A percentile compares a stretch with the other conserved stretches of the same genome.
These are phyloP conservation scores for Phytophthora chlamydospora DNA, from an alignment of 352 stramenopile genomes.

Conservation along the genomic window DNA sequence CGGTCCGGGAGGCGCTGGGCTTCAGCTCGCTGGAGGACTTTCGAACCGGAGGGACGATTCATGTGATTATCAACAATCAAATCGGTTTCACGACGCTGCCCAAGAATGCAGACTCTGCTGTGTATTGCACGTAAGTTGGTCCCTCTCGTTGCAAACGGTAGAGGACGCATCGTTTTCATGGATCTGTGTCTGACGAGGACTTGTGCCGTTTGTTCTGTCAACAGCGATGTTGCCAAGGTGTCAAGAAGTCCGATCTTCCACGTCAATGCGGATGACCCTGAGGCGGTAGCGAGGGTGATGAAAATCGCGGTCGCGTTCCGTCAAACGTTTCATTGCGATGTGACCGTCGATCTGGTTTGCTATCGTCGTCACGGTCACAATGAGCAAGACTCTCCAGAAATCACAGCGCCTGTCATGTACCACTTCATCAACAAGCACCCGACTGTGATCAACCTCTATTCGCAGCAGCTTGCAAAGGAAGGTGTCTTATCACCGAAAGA, in stretches of 20 bases:
- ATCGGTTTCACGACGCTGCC: conserved; percentile 99
- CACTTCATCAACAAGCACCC: conserved; percentile 89
- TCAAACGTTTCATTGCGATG: conserved; percentile 94
- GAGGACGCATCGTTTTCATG: background rate
- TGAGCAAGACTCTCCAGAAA: conserved; percentile 92
- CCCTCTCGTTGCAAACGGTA: background rate
- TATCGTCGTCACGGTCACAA: conserved; percentile 99
- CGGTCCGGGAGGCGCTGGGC: conserved; percentile 79
- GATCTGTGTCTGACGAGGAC: conserved; percentile 15
- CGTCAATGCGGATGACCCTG: conserved; percentile 98
- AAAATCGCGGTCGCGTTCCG: conserved; percentile 92
- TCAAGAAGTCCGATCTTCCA: conserved; percentile 94
- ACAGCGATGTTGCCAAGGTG: conserved; percentile 96
- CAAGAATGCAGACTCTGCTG: conserved; percentile 95
- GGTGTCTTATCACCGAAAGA: conserved; percentile 56
- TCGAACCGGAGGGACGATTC: conserved; percentile 97
- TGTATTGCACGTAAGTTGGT: conserved; percentile 91
- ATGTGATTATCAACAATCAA: conserved; percentile 99
- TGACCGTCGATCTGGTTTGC: conserved; percentile 98
- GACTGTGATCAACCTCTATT: conserved; percentile 80
- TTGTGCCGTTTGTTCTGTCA: conserved; percentile 3
- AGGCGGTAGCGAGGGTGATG: conserved; percentile 93
- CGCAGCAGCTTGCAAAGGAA: conserved; percentile 68
- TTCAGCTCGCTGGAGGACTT: conserved; percentile 94
- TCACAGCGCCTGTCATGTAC: conserved; percentile 92